phyloP scores from a whole-genome alignment of 371 early-diverging fungal genomes.

The Chytridium lagenaria region DNA sequence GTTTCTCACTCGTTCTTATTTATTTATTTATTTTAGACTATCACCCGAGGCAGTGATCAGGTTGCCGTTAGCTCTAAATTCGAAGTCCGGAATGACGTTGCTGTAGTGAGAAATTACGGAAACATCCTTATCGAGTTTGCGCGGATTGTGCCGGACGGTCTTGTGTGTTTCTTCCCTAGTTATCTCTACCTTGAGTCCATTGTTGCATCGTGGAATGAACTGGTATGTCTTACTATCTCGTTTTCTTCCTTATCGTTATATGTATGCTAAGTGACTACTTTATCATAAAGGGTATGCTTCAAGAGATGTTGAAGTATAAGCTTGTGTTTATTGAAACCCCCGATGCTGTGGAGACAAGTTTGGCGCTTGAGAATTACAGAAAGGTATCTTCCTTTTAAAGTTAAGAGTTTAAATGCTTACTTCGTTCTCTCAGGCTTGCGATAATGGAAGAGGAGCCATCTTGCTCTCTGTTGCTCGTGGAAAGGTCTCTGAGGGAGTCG shows the following conservation, averaged over 20 bases:
- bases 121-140: conserved; percentile 95
- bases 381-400: conserved; percentile 49
- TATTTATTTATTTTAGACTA: conserved; percentile 54
- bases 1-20: no score
- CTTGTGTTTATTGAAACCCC: conserved; percentile 95
- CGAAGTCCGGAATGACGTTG: conserved; percentile 97
- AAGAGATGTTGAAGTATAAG: conserved; percentile 96
- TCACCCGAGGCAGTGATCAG: conserved; percentile 97
- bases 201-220: conserved; percentile 98
- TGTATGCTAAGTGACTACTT: no score
- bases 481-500: conserved; percentile 99
- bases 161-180: conserved; percentile 99
- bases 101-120: conserved; percentile 99
- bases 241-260: conserved; percentile 8
- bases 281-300: conserved; percentile 76
- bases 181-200: conserved; percentile 99
- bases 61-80: conserved; percentile 96
- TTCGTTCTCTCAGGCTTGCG: conserved; percentile 75
- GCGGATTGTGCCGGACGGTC: conserved; percentile 95
- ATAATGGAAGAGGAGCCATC: conserved; percentile 97
- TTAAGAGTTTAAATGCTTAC: background rate
- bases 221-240: conserved; percentile 51
- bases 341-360: conserved; percentile 97
- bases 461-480: conserved; percentile 98
- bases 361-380: conserved; percentile 96